phyloP scores from a whole-genome alignment of 805 yeast genomes.

The Saturnispora diversa region DNA sequence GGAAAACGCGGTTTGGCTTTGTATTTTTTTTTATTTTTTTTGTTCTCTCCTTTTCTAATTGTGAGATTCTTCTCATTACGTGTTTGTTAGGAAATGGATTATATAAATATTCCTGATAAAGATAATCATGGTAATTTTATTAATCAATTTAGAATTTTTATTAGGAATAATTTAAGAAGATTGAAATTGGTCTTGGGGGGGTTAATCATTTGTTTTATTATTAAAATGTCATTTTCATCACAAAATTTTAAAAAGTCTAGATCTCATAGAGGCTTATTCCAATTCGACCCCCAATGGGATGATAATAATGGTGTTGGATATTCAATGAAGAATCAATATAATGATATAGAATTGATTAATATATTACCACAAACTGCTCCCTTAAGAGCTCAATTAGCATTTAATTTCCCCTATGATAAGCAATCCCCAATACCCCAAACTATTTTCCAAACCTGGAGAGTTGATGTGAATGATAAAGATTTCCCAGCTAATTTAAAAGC shows the following conservation, averaged over 20 bases:
- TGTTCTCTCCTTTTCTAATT: neutral
- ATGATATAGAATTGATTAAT: neutral
- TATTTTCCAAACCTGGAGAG: constrained; percentile 96
- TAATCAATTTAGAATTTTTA: no score
- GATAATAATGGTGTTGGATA: neutral
- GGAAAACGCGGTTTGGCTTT: neutral
- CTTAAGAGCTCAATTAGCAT: constrained; percentile 53
- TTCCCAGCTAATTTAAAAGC: constrained; percentile 45
- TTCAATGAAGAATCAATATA: constrained; percentile 5
- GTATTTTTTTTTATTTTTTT: neutral
- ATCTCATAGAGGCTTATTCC: neutral
- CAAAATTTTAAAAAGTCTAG: neutral
- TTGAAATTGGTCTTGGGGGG: no score
- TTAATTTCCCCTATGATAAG: constrained; percentile 69
- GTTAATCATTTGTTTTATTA: neutral
- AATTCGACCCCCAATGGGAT: neutral
- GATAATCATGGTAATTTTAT: no score
- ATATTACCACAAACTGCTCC: constrained; percentile 18
- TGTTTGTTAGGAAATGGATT: constrained; percentile 9
- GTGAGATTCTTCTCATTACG: no score
- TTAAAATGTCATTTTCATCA: neutral
- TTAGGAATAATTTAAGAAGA: no score
- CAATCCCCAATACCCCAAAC: constrained; percentile 58
- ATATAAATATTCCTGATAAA: constrained; percentile 6
- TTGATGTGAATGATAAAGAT: constrained; percentile 46